Percentiles rank a stretch among this genome's conserved stretches.
Conservation (phyloP, 768 basidiomycete genomes). For the Nevesoporus exiguus region DNA sequence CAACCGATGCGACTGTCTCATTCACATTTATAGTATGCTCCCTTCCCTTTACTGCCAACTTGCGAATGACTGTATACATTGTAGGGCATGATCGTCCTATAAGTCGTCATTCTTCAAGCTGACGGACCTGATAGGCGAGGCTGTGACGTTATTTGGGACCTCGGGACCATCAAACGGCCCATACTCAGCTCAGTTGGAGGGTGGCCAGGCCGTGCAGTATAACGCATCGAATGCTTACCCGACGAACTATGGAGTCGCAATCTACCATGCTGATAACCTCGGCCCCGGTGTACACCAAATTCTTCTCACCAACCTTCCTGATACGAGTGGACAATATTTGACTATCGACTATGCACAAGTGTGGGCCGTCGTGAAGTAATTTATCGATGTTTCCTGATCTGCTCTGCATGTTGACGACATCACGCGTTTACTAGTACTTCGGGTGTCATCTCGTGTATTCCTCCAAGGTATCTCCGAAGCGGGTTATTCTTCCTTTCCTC, state of each 20-base stretch:
- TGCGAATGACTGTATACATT: background rate
- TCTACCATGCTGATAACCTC: conserved; percentile 35
- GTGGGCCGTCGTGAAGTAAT: conserved; percentile 19
- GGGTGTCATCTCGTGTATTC: background rate
- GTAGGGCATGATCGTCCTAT: conserved; percentile 19
- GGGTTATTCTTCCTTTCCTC: background rate
- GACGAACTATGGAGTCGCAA: conserved; percentile 27
- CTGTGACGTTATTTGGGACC: conserved; percentile 45
- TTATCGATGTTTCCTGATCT: background rate
- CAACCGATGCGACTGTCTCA: conserved; percentile 30
- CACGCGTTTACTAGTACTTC: background rate
- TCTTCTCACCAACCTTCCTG: conserved; percentile 31
- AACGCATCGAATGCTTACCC: conserved; percentile 16
- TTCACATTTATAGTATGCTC: conserved; percentile 40
- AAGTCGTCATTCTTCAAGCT: background rate
- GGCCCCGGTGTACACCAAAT: conserved; percentile 39
- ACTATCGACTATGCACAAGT: conserved; percentile 34
- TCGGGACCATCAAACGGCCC: conserved; percentile 34
- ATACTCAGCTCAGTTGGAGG: conserved; percentile 37
- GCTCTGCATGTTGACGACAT: background rate
- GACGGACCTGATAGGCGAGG: conserved; percentile 34
- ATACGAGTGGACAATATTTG: conserved; percentile 19
- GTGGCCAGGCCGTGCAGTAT: conserved; percentile 17
- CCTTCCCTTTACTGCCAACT: background rate
- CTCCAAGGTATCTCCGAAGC: conserved; percentile 7